Evolutionary conservation across 768 basidiomycete species (phyloP), one percentile per base, ranked within the genome.

Genomic region (Leccinum pellstonianum): DNA sequence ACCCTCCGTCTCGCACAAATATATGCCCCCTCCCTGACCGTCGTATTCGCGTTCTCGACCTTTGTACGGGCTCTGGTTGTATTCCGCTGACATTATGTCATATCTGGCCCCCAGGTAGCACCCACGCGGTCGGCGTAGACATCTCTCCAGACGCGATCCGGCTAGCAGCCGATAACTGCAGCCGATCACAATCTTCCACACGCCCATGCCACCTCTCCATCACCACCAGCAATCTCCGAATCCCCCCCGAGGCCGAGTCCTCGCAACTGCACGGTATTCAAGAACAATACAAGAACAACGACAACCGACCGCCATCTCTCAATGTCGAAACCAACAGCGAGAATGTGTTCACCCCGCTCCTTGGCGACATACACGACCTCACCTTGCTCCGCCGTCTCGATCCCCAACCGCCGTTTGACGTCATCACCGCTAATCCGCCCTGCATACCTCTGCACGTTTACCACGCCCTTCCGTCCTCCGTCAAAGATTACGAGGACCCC

Each of bases 21-120:
- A n/a, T 66, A 83, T 54, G 61, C 72, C 3, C 79, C 79, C 10
- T 69, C 73, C 52, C 37, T 4, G 19, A 47, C 5, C 56, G 61
- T 5, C 75, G 75, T 0, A 25, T 80, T 14, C 77, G 76, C 31
- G 73, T 95, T 27, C 79, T 98, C 31, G 96, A 99, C 76, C 84
- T 98, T 50, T 94, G 95, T 72, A 96, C 95, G 5, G 96, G 96
- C 48, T 85, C 93, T 0, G 96, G 91, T 14, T 95, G 94, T 71
- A 95, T 98, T 54, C 90, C 94, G 2, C 82, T 97, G 43, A 79
- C 93, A n/a, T 78, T 98, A 15, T 86, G 86, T 67, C 81, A 86
- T 64, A 73, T 85, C 51, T 83, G 84, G 75, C 83, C 85, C 15
- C 72, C 77, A 49, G 84, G 83, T 52, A 80, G 77, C 62, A 64